A percentile compares a stretch with the other conserved stretches of the same genome.
Evolutionary conservation across 1,284 basidiomycete genomes (phyloP).

Genomic region (Tausonia pullulans): DNA sequence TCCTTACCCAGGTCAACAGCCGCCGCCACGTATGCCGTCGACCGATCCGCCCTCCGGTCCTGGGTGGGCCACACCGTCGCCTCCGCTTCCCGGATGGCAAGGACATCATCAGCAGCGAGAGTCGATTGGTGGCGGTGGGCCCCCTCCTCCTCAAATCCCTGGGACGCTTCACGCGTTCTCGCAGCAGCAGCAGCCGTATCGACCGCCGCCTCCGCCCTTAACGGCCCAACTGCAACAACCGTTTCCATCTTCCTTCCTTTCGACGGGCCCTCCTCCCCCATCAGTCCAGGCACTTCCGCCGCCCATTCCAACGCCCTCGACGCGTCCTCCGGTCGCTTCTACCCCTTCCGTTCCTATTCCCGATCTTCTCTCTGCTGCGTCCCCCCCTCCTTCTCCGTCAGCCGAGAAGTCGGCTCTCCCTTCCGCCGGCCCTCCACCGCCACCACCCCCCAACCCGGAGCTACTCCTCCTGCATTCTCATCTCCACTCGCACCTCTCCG

Average conservation of each 20-base stretch:
- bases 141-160: too few relatives aligned
- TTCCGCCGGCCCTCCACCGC: constrained; percentile 48
- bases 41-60: too few relatives aligned
- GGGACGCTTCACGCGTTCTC: too few relatives aligned
- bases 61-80: too few relatives aligned
- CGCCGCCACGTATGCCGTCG: too few relatives aligned
- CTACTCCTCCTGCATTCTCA: constrained; percentile 70
- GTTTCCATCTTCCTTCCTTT: neutral
- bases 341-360: constrained; percentile 16
- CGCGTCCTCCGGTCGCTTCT: constrained; percentile 11
- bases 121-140: too few relatives aligned
- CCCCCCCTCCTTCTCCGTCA: constrained; percentile 17
- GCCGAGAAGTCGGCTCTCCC: constrained; percentile 15
- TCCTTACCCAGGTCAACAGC: too few relatives aligned
- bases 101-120: too few relatives aligned
- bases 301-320: neutral
- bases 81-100: too few relatives aligned
- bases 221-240: neutral
- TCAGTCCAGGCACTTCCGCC: neutral
- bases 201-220: neutral
- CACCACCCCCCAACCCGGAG: constrained; percentile 73
- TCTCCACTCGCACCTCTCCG: constrained; percentile 61
- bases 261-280: neutral
- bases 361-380: constrained; percentile 16
- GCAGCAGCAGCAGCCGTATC: neutral